Percentiles rank a stretch among this genome's conserved stretches.
These are phyloP conservation scores for Davidsoniella neocaledoniae DNA, from an alignment of 2,329 filamentous ascomycete genomes.

Conservation along the genomic window DNA sequence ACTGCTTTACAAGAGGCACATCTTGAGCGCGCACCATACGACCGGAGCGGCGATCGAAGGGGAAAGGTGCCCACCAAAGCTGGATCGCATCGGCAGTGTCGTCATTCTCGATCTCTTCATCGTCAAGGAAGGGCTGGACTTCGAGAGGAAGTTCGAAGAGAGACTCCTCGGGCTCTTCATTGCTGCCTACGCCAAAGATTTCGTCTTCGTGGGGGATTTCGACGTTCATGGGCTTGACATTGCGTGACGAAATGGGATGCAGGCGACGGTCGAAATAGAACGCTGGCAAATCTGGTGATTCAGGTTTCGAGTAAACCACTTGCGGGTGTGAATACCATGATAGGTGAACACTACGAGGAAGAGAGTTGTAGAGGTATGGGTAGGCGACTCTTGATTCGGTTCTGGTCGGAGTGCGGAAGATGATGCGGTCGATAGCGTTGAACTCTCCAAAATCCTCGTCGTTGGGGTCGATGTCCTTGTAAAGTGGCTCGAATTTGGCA, in stretches of 20 bases:
- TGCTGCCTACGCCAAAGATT: conserved; percentile 67
- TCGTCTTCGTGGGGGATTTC: conserved; percentile 84
- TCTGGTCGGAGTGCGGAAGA: conserved; percentile 85
- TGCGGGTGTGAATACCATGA: conserved; percentile 92
- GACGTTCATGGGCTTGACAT: conserved; percentile 88
- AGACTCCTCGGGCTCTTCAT: conserved; percentile 59
- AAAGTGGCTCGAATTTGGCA: conserved; percentile 87
- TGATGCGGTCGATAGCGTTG: conserved; percentile 97
- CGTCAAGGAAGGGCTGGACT: conserved; percentile 73
- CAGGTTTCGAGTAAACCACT: conserved; percentile 73
- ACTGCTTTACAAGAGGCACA: conserved; percentile 92
- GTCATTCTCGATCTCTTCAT: conserved; percentile 75
- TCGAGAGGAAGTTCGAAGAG: conserved; percentile 68
- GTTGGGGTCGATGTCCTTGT: conserved; percentile 97
- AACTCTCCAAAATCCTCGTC: conserved; percentile 99
- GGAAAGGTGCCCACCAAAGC: conserved; percentile 95
- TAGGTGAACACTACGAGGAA: conserved; percentile 83
- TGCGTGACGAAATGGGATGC: conserved; percentile 90
- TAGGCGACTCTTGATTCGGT: conserved; percentile 93
- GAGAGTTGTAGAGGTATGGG: conserved; percentile 88
- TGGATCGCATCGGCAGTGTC: conserved; percentile 85
- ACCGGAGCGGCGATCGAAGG: conserved; percentile 85
- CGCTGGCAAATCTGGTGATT: conserved; percentile 77
- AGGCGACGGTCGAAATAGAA: conserved; percentile 98
- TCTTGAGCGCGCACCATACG: conserved; percentile 95